Base-by-base conservation (phyloP, 805 yeast genomes). In the Saturnispora besseyi region DNA sequence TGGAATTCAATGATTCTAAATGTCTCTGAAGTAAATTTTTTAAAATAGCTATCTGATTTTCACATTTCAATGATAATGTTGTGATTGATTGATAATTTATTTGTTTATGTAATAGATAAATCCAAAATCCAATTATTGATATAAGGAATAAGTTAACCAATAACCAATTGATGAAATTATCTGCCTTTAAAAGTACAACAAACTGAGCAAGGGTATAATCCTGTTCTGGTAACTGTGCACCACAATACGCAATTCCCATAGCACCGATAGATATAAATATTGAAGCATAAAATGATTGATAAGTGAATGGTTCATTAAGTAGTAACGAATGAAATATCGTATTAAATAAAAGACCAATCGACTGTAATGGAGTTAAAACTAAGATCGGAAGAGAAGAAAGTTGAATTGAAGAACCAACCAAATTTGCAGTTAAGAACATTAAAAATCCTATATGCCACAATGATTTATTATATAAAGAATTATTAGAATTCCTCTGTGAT, bases 261-360 rank as follows among this genome's bases (percentile, higher is more conserved):
- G 96, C 95, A 0, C 96, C 96, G 2, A 76, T 44, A 1, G 83
- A 75, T 5, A 87, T 85, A 21, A 84, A 65, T 1, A 75, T 56
- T 0, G 96, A 88, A 3, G 96, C 96, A 9, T 67, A 50, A 1
- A 77, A 66, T 2, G 89, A 74, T 47, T 66, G 68, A 24, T 56
- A 53, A 1, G 90, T 81, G 62, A 87, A 85, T 0, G 72, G 70
- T 60, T 88, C 96, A 31, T 80, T 71, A 12, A 88, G 75, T 12
- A 88, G 65, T 10, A 86, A 50, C 18, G 84, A 63, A 41, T 93
- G 86, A 59, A 87, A 77, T 2, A 86, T 64, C 0, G 93, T 79
- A 64, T 89, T 89, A 72, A 89, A 88, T 2, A 88, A 89, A n/a
- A 89, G 72, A 0, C 96, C 96, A 24, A 83, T 79, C 26, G 95